Evolutionary conservation across 2,329 filamentous ascomycete genomes (phyloP).

Genomic region (Emmonsiellopsis sp.): DNA sequence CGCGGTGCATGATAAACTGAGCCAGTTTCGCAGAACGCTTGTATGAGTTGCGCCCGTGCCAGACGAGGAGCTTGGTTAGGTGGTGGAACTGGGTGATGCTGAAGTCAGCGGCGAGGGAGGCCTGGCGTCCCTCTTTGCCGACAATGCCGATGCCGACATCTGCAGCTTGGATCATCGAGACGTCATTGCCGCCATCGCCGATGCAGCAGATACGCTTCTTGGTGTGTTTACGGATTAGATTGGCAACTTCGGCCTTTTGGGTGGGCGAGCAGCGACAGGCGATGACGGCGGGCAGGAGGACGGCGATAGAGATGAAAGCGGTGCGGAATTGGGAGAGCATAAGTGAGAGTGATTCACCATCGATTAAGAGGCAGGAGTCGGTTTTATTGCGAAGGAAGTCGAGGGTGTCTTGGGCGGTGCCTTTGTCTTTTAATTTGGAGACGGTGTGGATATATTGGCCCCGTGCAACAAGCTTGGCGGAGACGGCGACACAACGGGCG

Average conservation of each 20-base stretch:
- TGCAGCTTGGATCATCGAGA: slow-evolving; percentile 97
- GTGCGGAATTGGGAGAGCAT: slow-evolving; percentile 73
- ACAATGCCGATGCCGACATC: slow-evolving; percentile 97
- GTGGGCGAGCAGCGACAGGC: slow-evolving; percentile 95
- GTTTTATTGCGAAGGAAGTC: slow-evolving; percentile 78
- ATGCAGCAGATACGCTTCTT: slow-evolving; percentile 96
- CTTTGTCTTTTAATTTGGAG: slow-evolving; percentile 70
- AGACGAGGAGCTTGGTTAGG: slow-evolving; percentile 91
- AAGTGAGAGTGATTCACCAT: slow-evolving; percentile 79
- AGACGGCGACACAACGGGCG: slow-evolving; percentile 89
- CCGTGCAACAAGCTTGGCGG: slow-evolving; percentile 82
- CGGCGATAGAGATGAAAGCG: slow-evolving; percentile 81
- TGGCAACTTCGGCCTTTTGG: slow-evolving; percentile 90
- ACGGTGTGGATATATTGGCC: slow-evolving; percentile 96
- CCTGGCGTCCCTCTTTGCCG: slow-evolving; percentile 93
- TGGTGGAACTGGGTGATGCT: slow-evolving; percentile 93
- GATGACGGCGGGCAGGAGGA: slow-evolving; percentile 81
- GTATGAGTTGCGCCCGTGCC: slow-evolving; percentile 97
- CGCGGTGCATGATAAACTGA: slow-evolving; percentile 96
- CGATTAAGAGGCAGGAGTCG: slow-evolving; percentile 83
- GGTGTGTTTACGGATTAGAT: slow-evolving; percentile 80
- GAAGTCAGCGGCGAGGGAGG: slow-evolving; percentile 90
- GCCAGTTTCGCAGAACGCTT: slow-evolving; percentile 91
- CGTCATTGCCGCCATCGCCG: slow-evolving; percentile 95
- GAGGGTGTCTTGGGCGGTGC: slow-evolving; percentile 76